Base-by-base conservation (phyloP, 192 early-diverging fungal species). In the Gamsiella multidivaricata region DNA sequence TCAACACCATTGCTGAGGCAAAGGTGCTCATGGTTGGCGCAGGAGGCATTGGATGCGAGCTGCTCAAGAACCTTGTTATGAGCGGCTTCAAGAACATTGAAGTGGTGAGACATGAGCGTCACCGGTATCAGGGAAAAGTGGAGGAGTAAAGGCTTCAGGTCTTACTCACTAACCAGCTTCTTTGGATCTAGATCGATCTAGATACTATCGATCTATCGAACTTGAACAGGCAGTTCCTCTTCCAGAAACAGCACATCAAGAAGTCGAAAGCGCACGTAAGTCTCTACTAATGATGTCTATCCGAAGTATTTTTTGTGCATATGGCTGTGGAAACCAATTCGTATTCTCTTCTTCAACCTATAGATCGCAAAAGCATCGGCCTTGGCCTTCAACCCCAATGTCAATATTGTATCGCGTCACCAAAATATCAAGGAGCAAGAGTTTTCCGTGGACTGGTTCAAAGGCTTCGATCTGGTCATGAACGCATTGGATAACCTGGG, bases 161-260 rank as follows among this genome's bases (percentile, higher is more conserved):
- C n/a, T n/a, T n/a, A n/a, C n/a, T n/a, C n/a, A n/a, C n/a, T n/a
- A n/a, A n/a, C n/a, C n/a, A n/a, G n/a, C n/a, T n/a, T n/a, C n/a
- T n/a, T n/a, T n/a, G n/a, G n/a, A n/a, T 29, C 8, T 61, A 94
- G 93, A 88, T 99, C 41, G 98, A 99, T 80, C 85, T 99, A 42
- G 98, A 99, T 82, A 97, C 97, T 1, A 99, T 99, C 55, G 98
- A 99, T 61, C 84, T 98, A 41, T 97, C 96, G 26, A 99, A 99
- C 81, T 83, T 99, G 52, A 99, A 99, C 83, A 85, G 98, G n/a
- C 98, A 99, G 85, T 99, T 99, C 62, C 86, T 99, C 52, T 99
- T 99, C 86, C 97, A 96, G 82, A 91, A 88, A 45, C 83, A 92
- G 53, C 96, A 99, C 76, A 94, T 99, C 57, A 91, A 90, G 61